These are phyloP conservation scores for Exophiala dermatitidis DNA, from an alignment of 2,329 filamentous ascomycete genomes.

Conservation along the genomic window DNA sequence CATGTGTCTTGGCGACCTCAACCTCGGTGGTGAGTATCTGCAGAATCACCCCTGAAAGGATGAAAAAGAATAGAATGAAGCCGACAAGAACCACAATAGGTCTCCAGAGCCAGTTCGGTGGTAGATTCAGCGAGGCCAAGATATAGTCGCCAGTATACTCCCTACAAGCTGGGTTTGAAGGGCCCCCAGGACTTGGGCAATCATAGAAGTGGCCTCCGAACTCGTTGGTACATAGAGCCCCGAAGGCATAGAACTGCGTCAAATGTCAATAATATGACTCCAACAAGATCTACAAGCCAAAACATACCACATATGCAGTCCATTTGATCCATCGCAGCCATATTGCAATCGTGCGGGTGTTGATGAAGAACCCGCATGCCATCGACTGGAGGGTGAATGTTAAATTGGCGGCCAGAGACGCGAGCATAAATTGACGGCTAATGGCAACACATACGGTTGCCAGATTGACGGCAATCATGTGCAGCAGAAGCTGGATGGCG, in stretches of 20 bases:
- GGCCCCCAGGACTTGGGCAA: constrained; percentile 59
- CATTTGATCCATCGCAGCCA: constrained; percentile 71
- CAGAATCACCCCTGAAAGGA: constrained; percentile 54
- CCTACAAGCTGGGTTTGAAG: constrained; percentile 56
- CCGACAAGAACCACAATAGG: constrained; percentile 58
- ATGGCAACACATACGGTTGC: constrained; percentile 61
- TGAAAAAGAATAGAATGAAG: constrained; percentile 58
- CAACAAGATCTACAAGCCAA: background rate
- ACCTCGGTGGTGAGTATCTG: constrained; percentile 61
- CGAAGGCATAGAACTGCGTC: constrained; percentile 53
- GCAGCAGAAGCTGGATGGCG: constrained; percentile 58
- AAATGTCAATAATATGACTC: background rate
- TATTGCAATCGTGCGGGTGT: constrained; percentile 63
- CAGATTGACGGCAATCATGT: constrained; percentile 67
- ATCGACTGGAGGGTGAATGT: constrained; percentile 66
- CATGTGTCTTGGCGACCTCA: constrained; percentile 58
- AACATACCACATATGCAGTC: constrained; percentile 30
- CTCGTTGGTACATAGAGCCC: constrained; percentile 64
- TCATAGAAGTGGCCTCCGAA: constrained; percentile 61
- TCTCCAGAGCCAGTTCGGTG: constrained; percentile 54
- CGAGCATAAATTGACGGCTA: constrained; percentile 60
- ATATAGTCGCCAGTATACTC: constrained; percentile 65
- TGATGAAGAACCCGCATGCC: constrained; percentile 70
- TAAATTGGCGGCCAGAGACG: constrained; percentile 65
- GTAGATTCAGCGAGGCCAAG: constrained; percentile 62